Evolutionary conservation across 371 early-diverging fungal genomes (phyloP).

Genomic region (Circinella umbellata): DNA sequence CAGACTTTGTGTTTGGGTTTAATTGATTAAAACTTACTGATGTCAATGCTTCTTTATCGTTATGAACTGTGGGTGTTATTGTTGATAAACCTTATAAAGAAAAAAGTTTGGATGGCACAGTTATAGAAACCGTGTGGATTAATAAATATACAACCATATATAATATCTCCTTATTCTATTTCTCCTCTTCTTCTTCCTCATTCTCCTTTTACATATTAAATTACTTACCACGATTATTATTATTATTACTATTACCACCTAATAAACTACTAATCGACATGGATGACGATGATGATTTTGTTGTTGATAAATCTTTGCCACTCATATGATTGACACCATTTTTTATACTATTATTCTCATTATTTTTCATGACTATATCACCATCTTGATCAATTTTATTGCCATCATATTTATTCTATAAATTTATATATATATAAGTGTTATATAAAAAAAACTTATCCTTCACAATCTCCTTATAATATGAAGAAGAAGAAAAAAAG

Average conservation of each 20-base stretch:
- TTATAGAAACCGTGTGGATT: too few relatives aligned
- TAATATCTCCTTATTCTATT: too few relatives aligned
- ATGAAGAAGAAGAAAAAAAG: neutral
- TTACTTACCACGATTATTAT: neutral
- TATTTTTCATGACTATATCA: slow-evolving; percentile 17
- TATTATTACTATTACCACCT: slow-evolving; percentile 15
- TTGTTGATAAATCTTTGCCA: neutral
- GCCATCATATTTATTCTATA: neutral
- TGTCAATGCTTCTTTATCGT: slow-evolving; percentile 8
- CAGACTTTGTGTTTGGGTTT: neutral
- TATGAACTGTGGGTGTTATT: neutral
- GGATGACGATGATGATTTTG: slow-evolving; percentile 12
- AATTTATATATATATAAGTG: too few relatives aligned
- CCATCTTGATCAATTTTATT: slow-evolving; percentile 6
- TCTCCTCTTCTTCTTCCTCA: too few relatives aligned
- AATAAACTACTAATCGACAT: slow-evolving; percentile 30
- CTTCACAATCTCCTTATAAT: too few relatives aligned
- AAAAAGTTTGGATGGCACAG: slow-evolving; percentile 4
- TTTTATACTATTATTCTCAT: neutral
- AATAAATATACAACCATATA: too few relatives aligned
- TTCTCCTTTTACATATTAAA: too few relatives aligned
- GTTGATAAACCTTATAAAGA: neutral
- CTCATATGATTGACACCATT: neutral
- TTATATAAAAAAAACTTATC: too few relatives aligned
- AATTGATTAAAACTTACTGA: neutral